Conservation (phyloP, 805 yeast species). For the Saccharomycopsis fodiens region DNA sequence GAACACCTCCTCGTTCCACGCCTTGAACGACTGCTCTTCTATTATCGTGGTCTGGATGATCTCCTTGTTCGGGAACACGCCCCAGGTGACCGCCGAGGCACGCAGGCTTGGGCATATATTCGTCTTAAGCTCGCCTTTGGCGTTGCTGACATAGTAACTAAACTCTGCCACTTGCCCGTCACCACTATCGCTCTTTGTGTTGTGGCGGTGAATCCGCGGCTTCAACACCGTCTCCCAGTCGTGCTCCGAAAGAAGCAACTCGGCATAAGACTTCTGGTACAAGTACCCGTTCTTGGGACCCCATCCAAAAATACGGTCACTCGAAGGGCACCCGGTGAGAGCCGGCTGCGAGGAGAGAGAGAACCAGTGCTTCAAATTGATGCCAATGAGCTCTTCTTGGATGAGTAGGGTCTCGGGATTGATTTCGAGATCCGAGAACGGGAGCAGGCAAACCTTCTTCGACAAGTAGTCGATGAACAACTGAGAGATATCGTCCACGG, state of each 20-base stretch:
- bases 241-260: conserved; percentile 66
- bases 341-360: conserved; percentile 97
- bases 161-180: conserved; percentile 32
- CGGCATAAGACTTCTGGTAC: conserved; percentile 92
- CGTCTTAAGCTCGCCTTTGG: conserved; percentile 48
- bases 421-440: conserved; percentile 86
- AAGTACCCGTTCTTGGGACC: conserved; percentile 87
- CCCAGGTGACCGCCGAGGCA: conserved; percentile 94
- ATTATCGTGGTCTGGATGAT: conserved; percentile 87
- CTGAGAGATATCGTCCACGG: conserved; percentile 49
- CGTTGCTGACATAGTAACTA: conserved; percentile 71
- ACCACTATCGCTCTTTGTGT: conserved; percentile 19
- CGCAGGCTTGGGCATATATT: conserved; percentile 44
- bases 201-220: conserved; percentile 38
- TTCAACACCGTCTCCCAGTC: conserved; percentile 57
- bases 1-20: conserved; percentile 96
- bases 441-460: conserved; percentile 68
- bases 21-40: conserved; percentile 85
- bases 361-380: conserved; percentile 69
- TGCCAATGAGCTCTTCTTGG: conserved; percentile 79
- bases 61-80: conserved; percentile 87
- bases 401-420: conserved; percentile 87
- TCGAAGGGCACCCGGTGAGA: conserved; percentile 65
- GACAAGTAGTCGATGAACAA: conserved; percentile 69
- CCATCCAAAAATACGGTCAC: conserved; percentile 95